phyloP scores from a whole-genome alignment of 2,329 filamentous ascomycete genomes.

The Elsinoe arachidis region DNA sequence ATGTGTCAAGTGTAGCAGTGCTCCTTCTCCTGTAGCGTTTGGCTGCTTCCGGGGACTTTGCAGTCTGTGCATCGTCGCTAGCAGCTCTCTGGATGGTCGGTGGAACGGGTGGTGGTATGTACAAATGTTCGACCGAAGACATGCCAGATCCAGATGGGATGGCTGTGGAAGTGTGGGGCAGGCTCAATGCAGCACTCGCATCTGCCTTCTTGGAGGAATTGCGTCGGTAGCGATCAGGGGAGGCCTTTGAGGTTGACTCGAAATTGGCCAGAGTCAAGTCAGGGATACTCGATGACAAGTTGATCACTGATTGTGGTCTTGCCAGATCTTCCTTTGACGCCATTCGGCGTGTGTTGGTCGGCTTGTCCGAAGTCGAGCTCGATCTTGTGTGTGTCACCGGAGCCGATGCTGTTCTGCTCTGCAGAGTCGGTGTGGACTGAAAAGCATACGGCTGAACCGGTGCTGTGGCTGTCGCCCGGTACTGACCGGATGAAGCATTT shows the following conservation, averaged over 20 bases:
- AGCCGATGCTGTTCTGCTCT: slow-evolving; percentile 46
- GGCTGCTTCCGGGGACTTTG: slow-evolving; percentile 55
- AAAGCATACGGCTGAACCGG: slow-evolving; percentile 45
- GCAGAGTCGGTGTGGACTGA: slow-evolving; percentile 44
- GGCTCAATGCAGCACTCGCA: slow-evolving; percentile 32
- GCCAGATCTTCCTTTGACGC: slow-evolving; percentile 28
- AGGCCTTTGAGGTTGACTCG: slow-evolving; percentile 54
- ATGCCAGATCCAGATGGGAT: slow-evolving; percentile 46
- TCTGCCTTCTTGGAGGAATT: slow-evolving; percentile 48
- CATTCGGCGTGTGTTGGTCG: slow-evolving; percentile 19
- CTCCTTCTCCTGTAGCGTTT: slow-evolving; percentile 76
- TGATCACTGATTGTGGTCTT: slow-evolving; percentile 32
- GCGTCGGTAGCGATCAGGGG: slow-evolving; percentile 78
- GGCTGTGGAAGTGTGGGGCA: slow-evolving; percentile 23
- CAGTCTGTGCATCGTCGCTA: slow-evolving; percentile 63
- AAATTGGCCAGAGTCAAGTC: slow-evolving; percentile 48
- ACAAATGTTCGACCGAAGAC: slow-evolving; percentile 48
- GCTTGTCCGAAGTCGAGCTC: slow-evolving; percentile 42
- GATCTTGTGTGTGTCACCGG: slow-evolving; percentile 38
- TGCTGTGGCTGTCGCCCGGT: slow-evolving; percentile 34
- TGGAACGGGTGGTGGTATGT: slow-evolving; percentile 26
- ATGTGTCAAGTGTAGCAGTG: slow-evolving; percentile 36
- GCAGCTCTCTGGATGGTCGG: slow-evolving; percentile 19
- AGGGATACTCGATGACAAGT: slow-evolving; percentile 43
- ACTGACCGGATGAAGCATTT: slow-evolving; percentile 21